Evolutionary conservation across 495 filamentous ascomycete genomes (phyloP).

Genomic region (Sordaria brevicollis): DNA sequence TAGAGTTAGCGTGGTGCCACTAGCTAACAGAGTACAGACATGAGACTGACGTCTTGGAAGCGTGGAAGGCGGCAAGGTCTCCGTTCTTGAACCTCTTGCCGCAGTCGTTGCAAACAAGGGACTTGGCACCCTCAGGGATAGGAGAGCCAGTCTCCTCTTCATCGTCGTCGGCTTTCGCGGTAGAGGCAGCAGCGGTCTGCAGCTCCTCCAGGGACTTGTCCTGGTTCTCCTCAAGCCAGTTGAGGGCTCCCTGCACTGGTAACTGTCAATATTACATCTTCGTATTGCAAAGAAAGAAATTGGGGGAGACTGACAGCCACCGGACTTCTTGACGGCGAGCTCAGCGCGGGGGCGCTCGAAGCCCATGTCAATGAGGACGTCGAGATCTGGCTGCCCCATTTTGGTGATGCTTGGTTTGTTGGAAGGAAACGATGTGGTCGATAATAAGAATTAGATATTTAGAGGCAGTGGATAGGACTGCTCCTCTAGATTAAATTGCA

Average conservation of each 20-base stretch:
- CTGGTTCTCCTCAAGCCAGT: conserved; percentile 87
- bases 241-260: conserved; percentile 75
- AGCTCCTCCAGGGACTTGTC: conserved; percentile 76
- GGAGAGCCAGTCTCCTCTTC: conserved; percentile 42
- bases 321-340: conserved; percentile 69
- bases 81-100: conserved; percentile 78
- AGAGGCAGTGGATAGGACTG: background rate
- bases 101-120: conserved; percentile 76
- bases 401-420: conserved; percentile 13
- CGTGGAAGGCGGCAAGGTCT: conserved; percentile 80
- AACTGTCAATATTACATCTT: conserved; percentile 2
- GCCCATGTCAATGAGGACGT: conserved; percentile 86
- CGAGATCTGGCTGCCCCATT: conserved; percentile 63
- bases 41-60: conserved; percentile 58
- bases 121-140: conserved; percentile 41
- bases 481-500: background rate
- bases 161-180: conserved; percentile 10
- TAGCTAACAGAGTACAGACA: background rate
- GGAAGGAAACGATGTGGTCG: background rate
- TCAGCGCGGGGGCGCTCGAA: conserved; percentile 74
- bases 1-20: conserved; percentile 1
- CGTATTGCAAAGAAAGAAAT: background rate
- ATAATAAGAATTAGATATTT: background rate
- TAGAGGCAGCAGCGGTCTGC: conserved; percentile 28
- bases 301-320: conserved; percentile 49